Conservation (phyloP, 176 grass and related monocot genomes). For the Elaeis guineensis region DNA sequence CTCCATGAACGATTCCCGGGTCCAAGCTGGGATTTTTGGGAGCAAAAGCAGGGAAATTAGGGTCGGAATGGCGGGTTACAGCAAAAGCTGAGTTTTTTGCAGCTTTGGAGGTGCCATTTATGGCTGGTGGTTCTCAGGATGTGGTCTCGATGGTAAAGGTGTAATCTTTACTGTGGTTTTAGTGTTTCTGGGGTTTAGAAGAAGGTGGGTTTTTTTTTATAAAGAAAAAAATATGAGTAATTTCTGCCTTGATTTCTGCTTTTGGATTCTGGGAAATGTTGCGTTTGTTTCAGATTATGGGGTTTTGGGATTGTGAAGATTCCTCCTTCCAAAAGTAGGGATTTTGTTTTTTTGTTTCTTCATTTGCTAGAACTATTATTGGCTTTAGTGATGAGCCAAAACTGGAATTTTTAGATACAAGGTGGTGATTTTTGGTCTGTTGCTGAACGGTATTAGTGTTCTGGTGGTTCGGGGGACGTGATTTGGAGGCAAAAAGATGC, state of each 20-base stretch:
- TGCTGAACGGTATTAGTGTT: too few species aligned
- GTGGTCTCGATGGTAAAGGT: not conserved
- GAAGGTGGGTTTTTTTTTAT: not conserved
- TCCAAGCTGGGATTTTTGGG: not conserved
- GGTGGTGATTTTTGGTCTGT: too few species aligned
- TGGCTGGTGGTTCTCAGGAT: not conserved
- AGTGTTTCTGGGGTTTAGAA: not conserved
- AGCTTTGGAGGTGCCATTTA: not conserved
- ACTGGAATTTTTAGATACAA: too few species aligned
- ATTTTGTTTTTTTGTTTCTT: not conserved
- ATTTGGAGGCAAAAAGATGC: conserved; percentile 30
- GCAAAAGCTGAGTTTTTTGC: not conserved
- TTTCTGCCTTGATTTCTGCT: not conserved
- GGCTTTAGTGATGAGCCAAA: not conserved
- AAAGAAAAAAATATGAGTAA: too few species aligned
- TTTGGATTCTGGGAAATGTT: not conserved
- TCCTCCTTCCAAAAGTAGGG: not conserved
- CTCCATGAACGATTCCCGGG: not conserved
- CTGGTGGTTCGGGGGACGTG: not conserved
- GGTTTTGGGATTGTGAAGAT: not conserved
- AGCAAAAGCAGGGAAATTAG: not conserved
- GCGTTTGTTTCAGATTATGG: not conserved
- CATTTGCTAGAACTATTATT: not conserved
- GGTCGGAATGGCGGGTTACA: not conserved
- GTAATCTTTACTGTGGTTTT: not conserved